Evolutionary conservation across 352 stramenopile genomes (phyloP), one percentile per base, ranked within the genome.

Genomic region (Chrysophaeum taylorii): DNA sequence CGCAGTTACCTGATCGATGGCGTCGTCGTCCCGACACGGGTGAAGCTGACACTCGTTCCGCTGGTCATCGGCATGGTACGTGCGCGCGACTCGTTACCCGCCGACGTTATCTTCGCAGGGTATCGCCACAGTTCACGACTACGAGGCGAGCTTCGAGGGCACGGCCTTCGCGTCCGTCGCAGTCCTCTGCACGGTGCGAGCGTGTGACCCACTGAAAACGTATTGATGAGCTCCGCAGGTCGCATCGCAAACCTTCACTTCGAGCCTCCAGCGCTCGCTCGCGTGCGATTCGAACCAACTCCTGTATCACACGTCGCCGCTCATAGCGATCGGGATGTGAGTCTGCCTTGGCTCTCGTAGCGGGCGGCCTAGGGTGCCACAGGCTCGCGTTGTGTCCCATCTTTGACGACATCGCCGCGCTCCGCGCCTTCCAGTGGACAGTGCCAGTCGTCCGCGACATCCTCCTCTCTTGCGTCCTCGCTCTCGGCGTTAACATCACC

Each of bases 401-500:
- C 25, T 78, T 75, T 38, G 73, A 78, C 68, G 52, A 73, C 70
- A 2, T 78, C 18, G 31, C 16, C 16, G 7, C 4, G 14, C 48
- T 78, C 0, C 9, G 31, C 0, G 31, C 25, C 23, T 53, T 64
- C 25, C 2, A 68, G 25, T 57, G 69, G 12, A 75, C 54, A 1
- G 31, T n/a, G 52, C 2, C 5, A 38, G 35, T 69, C 66, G 7
- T 7, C 16, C 9, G 41, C 33, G 2, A 66, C 64, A 31, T 70
- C 39, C 1, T 64, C 29, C 16, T 54, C 21, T 76, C 70, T 7
- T 78, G 73, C 62, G 57, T 70, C 2, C 50, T 78, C 1, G 73
- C 73, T n/a, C 70, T 78, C 29, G 73, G 38, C 35, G 73, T 75
- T 0, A 78, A 78, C 61, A 74, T 78, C 16, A 69, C 73, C 1